Conservation (phyloP, 257 asterid genomes). For the Solanum dulcamara region DNA sequence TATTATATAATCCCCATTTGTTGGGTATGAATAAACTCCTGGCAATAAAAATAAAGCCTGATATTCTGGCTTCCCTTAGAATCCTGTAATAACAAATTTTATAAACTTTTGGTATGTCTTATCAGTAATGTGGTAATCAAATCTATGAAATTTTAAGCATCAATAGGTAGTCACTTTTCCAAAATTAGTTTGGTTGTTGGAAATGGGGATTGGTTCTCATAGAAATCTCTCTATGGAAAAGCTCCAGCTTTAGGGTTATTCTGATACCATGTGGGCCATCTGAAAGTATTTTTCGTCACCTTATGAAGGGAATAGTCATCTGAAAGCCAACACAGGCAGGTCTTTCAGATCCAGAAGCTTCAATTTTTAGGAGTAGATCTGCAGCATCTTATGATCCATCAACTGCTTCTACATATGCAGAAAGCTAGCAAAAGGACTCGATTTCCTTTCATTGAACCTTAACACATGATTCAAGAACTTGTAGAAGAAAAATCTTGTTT, state of each 20-base stretch:
- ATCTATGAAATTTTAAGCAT: neutral
- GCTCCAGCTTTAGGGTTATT: neutral
- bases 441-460: neutral
- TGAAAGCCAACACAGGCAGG: neutral
- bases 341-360: neutral
- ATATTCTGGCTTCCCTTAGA: neutral
- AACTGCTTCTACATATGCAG: neutral
- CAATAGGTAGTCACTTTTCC: neutral
- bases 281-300: neutral
- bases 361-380: neutral
- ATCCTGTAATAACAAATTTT: neutral
- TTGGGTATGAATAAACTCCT: neutral
- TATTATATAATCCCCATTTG: neutral
- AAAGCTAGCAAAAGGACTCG: neutral
- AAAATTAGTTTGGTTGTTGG: neutral
- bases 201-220: neutral
- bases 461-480: neutral
- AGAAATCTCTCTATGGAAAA: neutral
- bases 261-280: neutral
- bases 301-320: neutral
- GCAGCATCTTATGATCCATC: neutral
- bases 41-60: neutral
- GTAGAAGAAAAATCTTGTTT: neutral
- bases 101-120: neutral
- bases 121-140: neutral